Percentiles rank a stretch among this genome's conserved stretches.
These are phyloP conservation scores for Pezicula radicicola DNA, from an alignment of 2,329 filamentous ascomycete genomes.

Conservation along the genomic window DNA sequence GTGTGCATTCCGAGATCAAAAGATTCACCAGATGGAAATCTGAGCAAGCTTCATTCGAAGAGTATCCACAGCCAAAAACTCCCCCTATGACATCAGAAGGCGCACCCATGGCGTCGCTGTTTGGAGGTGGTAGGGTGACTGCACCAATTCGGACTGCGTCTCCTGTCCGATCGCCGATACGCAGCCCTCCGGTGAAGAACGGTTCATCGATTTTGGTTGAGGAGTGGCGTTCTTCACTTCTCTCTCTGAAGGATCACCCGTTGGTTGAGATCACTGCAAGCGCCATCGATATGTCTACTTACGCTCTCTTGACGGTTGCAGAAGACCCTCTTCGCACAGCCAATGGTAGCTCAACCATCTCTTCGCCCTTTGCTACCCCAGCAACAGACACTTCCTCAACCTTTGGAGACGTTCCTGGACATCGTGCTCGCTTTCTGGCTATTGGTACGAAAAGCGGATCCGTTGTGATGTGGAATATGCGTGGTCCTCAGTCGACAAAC, in stretches of 20 bases:
- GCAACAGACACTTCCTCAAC: constrained; percentile 12
- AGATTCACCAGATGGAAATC: constrained; percentile 53
- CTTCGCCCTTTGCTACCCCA: constrained; percentile 22
- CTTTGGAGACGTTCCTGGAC: constrained; percentile 68
- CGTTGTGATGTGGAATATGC: constrained; percentile 83
- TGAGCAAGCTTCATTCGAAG: constrained; percentile 26
- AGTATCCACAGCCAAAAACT: constrained; percentile 27
- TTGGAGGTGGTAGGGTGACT: constrained; percentile 24
- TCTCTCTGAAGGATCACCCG: constrained; percentile 59
- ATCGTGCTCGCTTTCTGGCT: constrained; percentile 76
- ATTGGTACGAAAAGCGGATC: constrained; percentile 75
- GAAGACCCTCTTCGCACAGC: constrained; percentile 75
- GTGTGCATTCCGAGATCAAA: constrained; percentile 42
- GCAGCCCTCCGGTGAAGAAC: constrained; percentile 14
- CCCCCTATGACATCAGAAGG: constrained; percentile 18
- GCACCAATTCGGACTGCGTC: constrained; percentile 18
- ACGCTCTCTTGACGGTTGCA: constrained; percentile 65
- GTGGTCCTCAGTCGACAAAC: constrained; percentile 57
- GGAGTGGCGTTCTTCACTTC: constrained; percentile 64
- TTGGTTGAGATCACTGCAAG: constrained; percentile 64
- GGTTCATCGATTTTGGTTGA: constrained; percentile 40
- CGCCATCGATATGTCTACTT: constrained; percentile 71
- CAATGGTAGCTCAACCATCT: constrained; percentile 38
- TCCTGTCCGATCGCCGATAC: constrained; percentile 20
- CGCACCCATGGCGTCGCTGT: constrained; percentile 26